Percentiles rank a stretch among this genome's conserved stretches.
Conservation (phyloP, 805 yeast species). For the Peterozyma toletana region DNA sequence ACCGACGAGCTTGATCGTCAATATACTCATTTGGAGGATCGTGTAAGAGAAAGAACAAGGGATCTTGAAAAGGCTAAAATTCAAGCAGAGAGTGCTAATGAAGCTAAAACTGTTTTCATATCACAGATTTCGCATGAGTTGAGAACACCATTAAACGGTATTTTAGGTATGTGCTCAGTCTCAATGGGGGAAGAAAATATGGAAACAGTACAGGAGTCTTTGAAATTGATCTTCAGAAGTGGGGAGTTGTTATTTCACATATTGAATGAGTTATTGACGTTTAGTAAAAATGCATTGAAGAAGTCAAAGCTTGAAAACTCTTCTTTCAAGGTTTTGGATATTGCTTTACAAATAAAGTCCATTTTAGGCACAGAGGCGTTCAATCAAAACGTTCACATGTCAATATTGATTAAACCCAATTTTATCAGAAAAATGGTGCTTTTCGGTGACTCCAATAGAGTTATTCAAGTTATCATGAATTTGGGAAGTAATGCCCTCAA, state of each 20-base stretch:
- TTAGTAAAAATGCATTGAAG: slow-evolving; percentile 85
- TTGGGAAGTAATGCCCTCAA: slow-evolving; percentile 85
- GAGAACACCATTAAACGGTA: slow-evolving; percentile 94
- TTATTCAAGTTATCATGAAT: slow-evolving; percentile 89
- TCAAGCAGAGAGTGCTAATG: slow-evolving; percentile 83
- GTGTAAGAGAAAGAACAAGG: slow-evolving; percentile 79
- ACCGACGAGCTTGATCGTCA: slow-evolving; percentile 81
- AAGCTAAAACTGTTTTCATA: slow-evolving; percentile 89
- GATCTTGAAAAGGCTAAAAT: slow-evolving; percentile 84
- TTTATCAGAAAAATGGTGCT: slow-evolving; percentile 54
- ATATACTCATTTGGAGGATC: slow-evolving; percentile 77
- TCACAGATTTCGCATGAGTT: slow-evolving; percentile 92
- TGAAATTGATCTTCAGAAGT: slow-evolving; percentile 79
- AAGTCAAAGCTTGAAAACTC: slow-evolving; percentile 77
- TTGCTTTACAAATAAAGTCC: slow-evolving; percentile 77
- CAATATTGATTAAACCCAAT: slow-evolving; percentile 58
- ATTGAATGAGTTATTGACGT: slow-evolving; percentile 83
- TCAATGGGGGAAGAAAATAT: slow-evolving; percentile 82
- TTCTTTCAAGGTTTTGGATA: slow-evolving; percentile 71
- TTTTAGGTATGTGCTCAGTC: slow-evolving; percentile 90
- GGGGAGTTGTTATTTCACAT: slow-evolving; percentile 88
- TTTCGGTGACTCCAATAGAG: slow-evolving; percentile 84
- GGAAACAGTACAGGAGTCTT: slow-evolving; percentile 59
- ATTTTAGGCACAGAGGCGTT: slow-evolving; percentile 76
- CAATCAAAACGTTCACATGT: slow-evolving; percentile 67